Base-by-base conservation (phyloP, 345 rosid genomes). In the Lepidium sativum region DNA sequence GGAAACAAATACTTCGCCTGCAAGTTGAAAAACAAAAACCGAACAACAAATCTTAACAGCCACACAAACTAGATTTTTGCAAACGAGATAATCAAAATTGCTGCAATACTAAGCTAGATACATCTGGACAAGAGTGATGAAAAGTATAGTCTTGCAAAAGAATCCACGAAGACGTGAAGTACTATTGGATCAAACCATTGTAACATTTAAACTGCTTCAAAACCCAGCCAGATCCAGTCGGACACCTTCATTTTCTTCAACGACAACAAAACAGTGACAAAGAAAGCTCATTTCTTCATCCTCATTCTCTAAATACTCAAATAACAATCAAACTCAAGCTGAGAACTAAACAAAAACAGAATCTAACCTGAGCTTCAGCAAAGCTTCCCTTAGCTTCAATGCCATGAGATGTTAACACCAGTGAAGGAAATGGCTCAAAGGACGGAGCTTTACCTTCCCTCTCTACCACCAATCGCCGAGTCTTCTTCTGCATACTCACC, bases 401-500 rank as follows among this genome's bases (percentile, higher is more conserved):
- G 5, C 91, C 91, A 7, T 82, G 63, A 8, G 87, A 74, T 10
- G 86, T 77, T 35, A 95, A 67, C 2, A 83, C 60, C 60, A 95
- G 49, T 3, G 99, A 86, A 13, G 99, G 97, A 63, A 95, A 91
- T 1, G 94, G 95, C 63, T 88, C 86, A 34, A 79, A 86, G 57
- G 35, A n/a, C 1, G 76, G 79, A 27, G 54, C 60, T 54, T 85
- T 81, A 31, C 95, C 91, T 40, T 86, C 86, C 14, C 70, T 75
- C 76, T 80, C 83, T 0, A 86, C 86, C 9, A 85, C 77, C 48
- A 91, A 54, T 23, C 71, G 73, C 67, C 83, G 88, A 9, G 92
- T 87, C 78, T 84, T 84, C 81, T 95, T 95, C 73, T 91, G 99
- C 97, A 91, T 86, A 54, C 85, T 78, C 20, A 90, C 75, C 68